Base-by-base conservation (phyloP, 805 yeast genomes). In the Candida orba region DNA sequence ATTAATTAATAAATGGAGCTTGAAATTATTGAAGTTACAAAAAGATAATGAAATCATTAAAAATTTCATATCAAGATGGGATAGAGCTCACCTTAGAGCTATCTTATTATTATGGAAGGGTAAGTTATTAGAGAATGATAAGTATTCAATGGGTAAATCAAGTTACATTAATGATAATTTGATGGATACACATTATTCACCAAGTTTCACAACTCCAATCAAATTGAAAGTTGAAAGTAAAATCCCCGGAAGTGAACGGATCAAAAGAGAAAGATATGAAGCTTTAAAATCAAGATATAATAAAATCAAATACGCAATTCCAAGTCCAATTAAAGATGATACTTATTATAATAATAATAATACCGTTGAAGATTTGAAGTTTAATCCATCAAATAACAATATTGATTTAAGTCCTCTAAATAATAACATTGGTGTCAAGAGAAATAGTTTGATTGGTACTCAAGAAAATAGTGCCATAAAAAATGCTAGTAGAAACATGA, bases 31-130 rank as follows among this genome's bases (percentile, higher is more conserved):
- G 44, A 67, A 65, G 45, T 46, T 53, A 3, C 54, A 56, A 31
- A 59, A 67, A 43, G 66, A 66, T 44, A 55, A 62, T 24, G 68
- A 64, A 43, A 54, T 59, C 1, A 57, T 65, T 3, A 54, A 50
- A 5, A 50, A 51, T 13, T 66, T 67, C 46, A 52, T 60, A 35
- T 51, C 47, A n/a, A 53, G 73, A 40, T 68, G 72, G 72, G 55
- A 61, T 42, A 57, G 72, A 37, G 72, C 72, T 1, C 62, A 54
- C 23, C 44, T 65, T 23, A 50, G 72, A 40, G 71, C 68, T 0
- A 42, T 67, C 6, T 36, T 68, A 18, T 34, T 52, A 6, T 42
- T 68, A 17, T 68, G 73, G 73, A 62, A 53, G 36, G 57, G 52
- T 4, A 58, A 49, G 37, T 41, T 27, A 27, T 27, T 27, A 27